Evolutionary conservation across 495 filamentous ascomycete genomes (phyloP).

Genomic region (Penicillium herquei): DNA sequence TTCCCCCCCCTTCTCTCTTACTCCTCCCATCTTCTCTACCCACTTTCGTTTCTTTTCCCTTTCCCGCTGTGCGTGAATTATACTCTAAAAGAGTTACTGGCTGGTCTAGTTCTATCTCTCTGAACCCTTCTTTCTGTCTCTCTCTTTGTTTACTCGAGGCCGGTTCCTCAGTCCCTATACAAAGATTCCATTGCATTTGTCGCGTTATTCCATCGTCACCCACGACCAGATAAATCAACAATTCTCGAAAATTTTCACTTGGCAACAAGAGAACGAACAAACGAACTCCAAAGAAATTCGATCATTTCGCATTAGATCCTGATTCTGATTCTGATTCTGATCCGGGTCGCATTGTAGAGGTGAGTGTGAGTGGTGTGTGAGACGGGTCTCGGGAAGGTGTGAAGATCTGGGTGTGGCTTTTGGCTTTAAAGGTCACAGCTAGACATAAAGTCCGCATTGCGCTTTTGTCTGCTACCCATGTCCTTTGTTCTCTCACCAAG

Average conservation of each 20-base stretch:
- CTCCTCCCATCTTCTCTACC: conserved; percentile 10
- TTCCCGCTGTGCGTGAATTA: conserved; percentile 40
- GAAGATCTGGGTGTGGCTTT: no score
- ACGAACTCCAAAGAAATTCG: no score
- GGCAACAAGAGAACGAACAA: no score
- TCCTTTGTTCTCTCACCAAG: conserved; percentile 15
- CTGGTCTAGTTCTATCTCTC: conserved; percentile 43
- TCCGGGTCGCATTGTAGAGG: no score
- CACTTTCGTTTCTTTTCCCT: conserved; percentile 38
- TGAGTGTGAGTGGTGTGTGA: no score
- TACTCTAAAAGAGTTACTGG: conserved; percentile 26
- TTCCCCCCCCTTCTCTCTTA: conserved; percentile 12
- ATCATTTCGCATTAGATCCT: no score
- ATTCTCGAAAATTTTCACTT: no score
- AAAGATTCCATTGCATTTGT: not conserved
- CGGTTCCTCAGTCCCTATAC: conserved; percentile 32
- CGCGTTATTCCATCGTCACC: conserved; percentile 3
- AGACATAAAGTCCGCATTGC: not conserved
- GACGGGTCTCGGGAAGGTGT: no score
- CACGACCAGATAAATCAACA: not conserved
- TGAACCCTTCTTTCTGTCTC: conserved; percentile 27
- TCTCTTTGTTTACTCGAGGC: conserved; percentile 35
- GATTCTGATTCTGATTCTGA: no score
- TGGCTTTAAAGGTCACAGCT: no score
- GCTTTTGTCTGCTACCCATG: not conserved